Evolutionary conservation across 1,284 basidiomycete species (phyloP), one percentile per base, ranked within the genome.

Genomic region (Rugosomyces carneus): DNA sequence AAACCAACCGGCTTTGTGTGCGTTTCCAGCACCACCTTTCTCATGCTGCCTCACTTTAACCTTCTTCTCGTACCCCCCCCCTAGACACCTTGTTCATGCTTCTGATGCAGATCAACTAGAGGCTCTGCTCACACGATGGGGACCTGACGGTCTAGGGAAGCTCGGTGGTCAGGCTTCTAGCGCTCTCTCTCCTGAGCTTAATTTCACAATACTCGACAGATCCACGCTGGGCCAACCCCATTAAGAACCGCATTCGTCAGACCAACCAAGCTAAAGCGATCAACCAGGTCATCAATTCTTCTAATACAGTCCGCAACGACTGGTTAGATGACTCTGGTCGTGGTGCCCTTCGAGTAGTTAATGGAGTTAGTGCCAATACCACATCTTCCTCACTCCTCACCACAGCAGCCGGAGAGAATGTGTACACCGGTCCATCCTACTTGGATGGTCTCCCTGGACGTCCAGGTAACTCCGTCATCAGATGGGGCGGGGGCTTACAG

Each of bases 21-120:
- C 66, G 89, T 78, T 42, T 47, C 34, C 23, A 24, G 24, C 23
- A 20, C 37, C 47, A 46, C 35, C 39, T 50, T 37, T 54, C 36
- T 44, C 53, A 44, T 50, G 49, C 38, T 52, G 47, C 45, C 53
- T 53, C 44, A 51, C 53, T 49, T 56, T 51, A 24, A 40, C 49
- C 50, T 50, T 58, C 54, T 59, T 52, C 46, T 43, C 55, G 37
- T 38, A 53, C 39, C 45, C n/a, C n/a, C n/a, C n/a, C n/a, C n/a
- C 27, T 58, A 94, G 92, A 42, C 94, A 97, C 66, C 77, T 95
- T 50, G 84, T 94, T 18, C 93, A 97, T 67, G 92, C 94, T 15
- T 93, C 90, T 47, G 90, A 95, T 65, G 89, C 83, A 18, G 90
- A 93, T 66, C 91, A 97, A 64, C 84, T 91, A 23, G 89, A 91